These are phyloP conservation scores for Aspergillus sojae DNA, from an alignment of 2,329 filamentous ascomycete genomes.

Conservation along the genomic window DNA sequence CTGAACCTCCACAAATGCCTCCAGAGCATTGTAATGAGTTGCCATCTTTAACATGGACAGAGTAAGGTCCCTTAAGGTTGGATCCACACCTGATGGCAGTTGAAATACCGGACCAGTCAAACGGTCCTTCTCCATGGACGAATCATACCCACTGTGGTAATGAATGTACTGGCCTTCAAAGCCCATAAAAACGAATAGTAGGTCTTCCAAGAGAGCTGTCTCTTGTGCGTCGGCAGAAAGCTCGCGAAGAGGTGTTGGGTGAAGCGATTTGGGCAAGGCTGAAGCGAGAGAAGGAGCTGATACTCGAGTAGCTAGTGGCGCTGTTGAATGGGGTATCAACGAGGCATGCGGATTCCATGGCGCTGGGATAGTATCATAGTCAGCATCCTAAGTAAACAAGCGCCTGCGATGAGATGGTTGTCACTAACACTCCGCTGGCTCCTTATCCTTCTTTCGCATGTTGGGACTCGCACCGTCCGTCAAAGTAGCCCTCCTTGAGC, in stretches of 20 bases:
- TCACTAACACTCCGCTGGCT: conserved; percentile 33
- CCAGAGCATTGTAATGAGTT: conserved; percentile 86
- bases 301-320: conserved; percentile 72
- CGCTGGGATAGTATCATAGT: conserved; percentile 29
- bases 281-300: conserved; percentile 65
- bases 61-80: conserved; percentile 84
- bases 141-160: conserved; percentile 80
- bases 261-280: conserved; percentile 68
- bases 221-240: conserved; percentile 83
- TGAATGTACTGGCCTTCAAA: conserved; percentile 98
- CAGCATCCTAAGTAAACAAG: conserved; percentile 14
- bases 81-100: conserved; percentile 81
- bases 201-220: conserved; percentile 81
- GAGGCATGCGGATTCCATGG: conserved; percentile 80
- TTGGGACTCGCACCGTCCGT: conserved; percentile 29
- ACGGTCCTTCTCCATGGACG: conserved; percentile 80
- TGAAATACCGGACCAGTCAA: conserved; percentile 80
- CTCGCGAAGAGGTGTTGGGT: conserved; percentile 68
- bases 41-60: conserved; percentile 91
- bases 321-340: conserved; percentile 68
- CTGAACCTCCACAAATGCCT: conserved; percentile 92
- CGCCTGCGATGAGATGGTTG: background rate
- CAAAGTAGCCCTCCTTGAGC: conserved; percentile 30
- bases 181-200: conserved; percentile 96
- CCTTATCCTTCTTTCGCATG: conserved; percentile 37